Base-by-base conservation (phyloP, 2,329 filamentous ascomycete species). In the Microsporum ferrugineum region DNA sequence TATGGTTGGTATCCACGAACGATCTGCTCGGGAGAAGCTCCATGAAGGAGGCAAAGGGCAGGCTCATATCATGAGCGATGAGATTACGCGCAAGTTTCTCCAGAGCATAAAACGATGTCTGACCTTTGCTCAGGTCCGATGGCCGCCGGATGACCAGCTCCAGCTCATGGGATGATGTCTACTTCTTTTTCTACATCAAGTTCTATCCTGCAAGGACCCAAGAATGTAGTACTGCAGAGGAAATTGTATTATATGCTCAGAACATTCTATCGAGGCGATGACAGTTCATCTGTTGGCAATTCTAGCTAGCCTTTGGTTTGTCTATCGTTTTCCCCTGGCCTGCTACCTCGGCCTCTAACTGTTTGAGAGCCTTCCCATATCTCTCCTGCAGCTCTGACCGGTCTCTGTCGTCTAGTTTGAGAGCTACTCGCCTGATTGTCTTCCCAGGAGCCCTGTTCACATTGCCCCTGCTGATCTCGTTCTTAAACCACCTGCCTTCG, bases 1-100 rank as follows among this genome's bases (percentile, higher is more conserved):
- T 73, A 99, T 97, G 94, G 94, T 99, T 70, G 94, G 94, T 80
- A 99, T 99, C 68, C 94, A 99, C 82, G 94, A 97, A 79, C 85
- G 94, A 71, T 94, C 88, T 66, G 92, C 94, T 23, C 84, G 94
- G 65, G 94, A 99, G 77, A 99, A 99, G 77, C 78, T 99, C 63
- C 91, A 97, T 72, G 85, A 94, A 72, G 81, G 79, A 63, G 82
- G 84, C 65, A 82, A 83, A 66, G 87, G 86, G 62, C 87, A 91
- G 69, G 94, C 92, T 2, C 91, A 99, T 73, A 96, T 97, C 68
- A 91, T 99, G 86, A 92, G 91, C 62, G 94, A 97, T 71, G 94
- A 99, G 77, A 86, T 88, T 51, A 99, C 94, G 59, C 83, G 94
- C 66, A 99, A 97, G 77, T 96, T 91, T 71, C 75, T 99, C 66